phyloP scores from a whole-genome alignment of 1,284 basidiomycete species.

The Tilletiaria anomala region DNA sequence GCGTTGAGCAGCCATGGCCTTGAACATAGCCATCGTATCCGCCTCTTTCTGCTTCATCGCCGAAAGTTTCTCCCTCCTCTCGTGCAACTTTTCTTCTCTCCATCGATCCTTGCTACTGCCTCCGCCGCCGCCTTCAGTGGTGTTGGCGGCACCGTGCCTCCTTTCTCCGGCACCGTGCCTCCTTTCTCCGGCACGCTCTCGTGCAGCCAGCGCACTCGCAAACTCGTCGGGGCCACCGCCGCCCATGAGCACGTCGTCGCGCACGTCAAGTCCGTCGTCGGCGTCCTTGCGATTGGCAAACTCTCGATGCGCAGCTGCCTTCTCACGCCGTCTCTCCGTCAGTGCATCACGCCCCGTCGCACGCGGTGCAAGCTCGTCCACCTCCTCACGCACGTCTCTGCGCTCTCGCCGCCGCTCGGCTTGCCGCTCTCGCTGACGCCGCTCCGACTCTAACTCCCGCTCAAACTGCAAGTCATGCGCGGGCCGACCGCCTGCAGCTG shows the following conservation, averaged over 20 bases:
- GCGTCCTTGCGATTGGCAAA: slow-evolving; percentile 12
- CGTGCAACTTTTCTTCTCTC: no score
- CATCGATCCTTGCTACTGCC: slow-evolving; percentile 3
- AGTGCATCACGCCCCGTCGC: slow-evolving; percentile 19
- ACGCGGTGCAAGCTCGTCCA: slow-evolving; percentile 10
- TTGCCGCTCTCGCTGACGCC: not conserved
- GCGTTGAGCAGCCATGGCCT: slow-evolving; percentile 10
- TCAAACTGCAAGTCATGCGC: slow-evolving; percentile 3
- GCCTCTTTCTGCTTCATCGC: slow-evolving; percentile 12
- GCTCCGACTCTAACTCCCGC: slow-evolving; percentile 2
- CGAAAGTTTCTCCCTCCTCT: slow-evolving; percentile 8
- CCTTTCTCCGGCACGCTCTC: not conserved
- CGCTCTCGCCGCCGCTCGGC: slow-evolving; percentile 1
- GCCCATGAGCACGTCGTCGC: slow-evolving; percentile 11
- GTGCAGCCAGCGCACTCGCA: slow-evolving; percentile 1
- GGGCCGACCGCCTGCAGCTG: not conserved
- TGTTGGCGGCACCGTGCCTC: no score
- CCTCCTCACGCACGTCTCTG: not conserved
- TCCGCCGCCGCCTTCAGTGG: slow-evolving; percentile 6
- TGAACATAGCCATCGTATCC: slow-evolving; percentile 22
- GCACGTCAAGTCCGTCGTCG: slow-evolving; percentile 20
- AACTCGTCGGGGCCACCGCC: slow-evolving; percentile 1
- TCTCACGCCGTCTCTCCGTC: slow-evolving; percentile 10
- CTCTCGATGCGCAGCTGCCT: slow-evolving; percentile 9
- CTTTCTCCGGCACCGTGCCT: not conserved